Conservation (phyloP, 768 basidiomycete genomes). For the Lanmaoa rubissima region DNA sequence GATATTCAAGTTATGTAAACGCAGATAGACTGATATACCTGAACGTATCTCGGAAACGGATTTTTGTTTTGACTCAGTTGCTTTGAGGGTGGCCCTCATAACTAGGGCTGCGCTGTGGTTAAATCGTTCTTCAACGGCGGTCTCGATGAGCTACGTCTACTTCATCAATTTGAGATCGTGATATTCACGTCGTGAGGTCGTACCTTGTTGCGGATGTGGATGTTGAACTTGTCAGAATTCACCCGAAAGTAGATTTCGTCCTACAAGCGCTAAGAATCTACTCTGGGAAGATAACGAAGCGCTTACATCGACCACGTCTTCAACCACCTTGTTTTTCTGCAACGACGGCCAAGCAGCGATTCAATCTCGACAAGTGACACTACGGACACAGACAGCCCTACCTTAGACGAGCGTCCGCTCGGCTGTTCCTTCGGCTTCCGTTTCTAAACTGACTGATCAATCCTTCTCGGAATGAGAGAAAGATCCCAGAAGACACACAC, state of each 20-base stretch:
- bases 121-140: slow-evolving; percentile 74
- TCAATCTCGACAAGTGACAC: slow-evolving; percentile 7
- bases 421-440: slow-evolving; percentile 50
- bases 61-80: slow-evolving; percentile 63
- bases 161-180: slow-evolving; percentile 12
- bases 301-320: slow-evolving; percentile 67
- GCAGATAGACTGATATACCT: slow-evolving; percentile 38
- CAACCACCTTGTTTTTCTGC: slow-evolving; percentile 46
- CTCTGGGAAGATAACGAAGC: not conserved
- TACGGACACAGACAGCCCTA: slow-evolving; percentile 20
- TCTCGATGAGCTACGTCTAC: slow-evolving; percentile 64
- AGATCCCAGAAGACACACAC: slow-evolving; percentile 40
- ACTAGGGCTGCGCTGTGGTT: slow-evolving; percentile 74
- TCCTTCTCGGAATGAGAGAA: not conserved
- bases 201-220: slow-evolving; percentile 86
- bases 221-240: slow-evolving; percentile 85
- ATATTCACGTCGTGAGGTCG: slow-evolving; percentile 17
- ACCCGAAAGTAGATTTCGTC: slow-evolving; percentile 77
- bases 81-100: slow-evolving; percentile 66
- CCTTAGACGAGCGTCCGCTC: slow-evolving; percentile 53
- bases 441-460: slow-evolving; percentile 48
- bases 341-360: slow-evolving; percentile 21
- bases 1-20: not conserved
- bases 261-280: slow-evolving; percentile 34
- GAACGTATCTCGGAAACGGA: slow-evolving; percentile 61